A percentile compares a stretch with the other conserved stretches of the same genome.
These are phyloP conservation scores for Santalum album DNA, from an alignment of 164 flowering plant species.

Conservation along the genomic window DNA sequence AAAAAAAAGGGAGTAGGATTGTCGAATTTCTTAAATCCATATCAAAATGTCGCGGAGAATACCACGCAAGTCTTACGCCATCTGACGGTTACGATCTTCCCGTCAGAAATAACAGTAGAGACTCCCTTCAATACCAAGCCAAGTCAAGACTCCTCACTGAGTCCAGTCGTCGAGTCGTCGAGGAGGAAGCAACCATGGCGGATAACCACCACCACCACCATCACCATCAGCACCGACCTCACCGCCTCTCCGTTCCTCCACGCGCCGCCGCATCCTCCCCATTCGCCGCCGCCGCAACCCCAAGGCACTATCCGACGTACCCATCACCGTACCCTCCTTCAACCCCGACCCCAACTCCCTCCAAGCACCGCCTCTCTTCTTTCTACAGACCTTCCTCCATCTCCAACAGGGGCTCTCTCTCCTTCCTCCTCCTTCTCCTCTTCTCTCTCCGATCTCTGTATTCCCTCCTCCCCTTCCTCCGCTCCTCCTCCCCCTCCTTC, in stretches of 20 bases:
- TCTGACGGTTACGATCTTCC: too few species aligned
- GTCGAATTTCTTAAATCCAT: too few species aligned
- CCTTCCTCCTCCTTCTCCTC: conserved; percentile 21
- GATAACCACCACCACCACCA: conserved; percentile 49
- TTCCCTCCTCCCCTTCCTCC: conserved; percentile 32
- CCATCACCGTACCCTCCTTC: conserved; percentile 21
- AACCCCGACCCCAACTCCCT: conserved; percentile 69
- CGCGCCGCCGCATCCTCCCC: conserved; percentile 21
- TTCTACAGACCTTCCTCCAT: conserved; percentile 47
- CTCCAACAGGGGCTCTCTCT: conserved; percentile 29
- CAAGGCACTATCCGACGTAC: conserved; percentile 28
- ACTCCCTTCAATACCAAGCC: too few species aligned
- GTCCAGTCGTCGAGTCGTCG: too few species aligned
- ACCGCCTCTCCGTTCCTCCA: conserved; percentile 57
- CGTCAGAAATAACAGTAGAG: too few species aligned
- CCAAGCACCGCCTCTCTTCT: conserved; percentile 44
- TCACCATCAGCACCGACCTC: conserved; percentile 52
- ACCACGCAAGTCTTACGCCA: too few species aligned
- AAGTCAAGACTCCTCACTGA: too few species aligned
- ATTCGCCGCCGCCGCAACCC: conserved; percentile 10
- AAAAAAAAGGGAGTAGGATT: too few species aligned
- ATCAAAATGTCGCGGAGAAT: too few species aligned
- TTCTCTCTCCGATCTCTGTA: conserved; percentile 30
- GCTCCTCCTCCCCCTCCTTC: conserved; percentile 21
- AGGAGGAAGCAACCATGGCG: conserved; percentile 20